Evolutionary conservation across 2,329 filamentous ascomycete species (phyloP).

Genomic region (Thielaviopsis populi): DNA sequence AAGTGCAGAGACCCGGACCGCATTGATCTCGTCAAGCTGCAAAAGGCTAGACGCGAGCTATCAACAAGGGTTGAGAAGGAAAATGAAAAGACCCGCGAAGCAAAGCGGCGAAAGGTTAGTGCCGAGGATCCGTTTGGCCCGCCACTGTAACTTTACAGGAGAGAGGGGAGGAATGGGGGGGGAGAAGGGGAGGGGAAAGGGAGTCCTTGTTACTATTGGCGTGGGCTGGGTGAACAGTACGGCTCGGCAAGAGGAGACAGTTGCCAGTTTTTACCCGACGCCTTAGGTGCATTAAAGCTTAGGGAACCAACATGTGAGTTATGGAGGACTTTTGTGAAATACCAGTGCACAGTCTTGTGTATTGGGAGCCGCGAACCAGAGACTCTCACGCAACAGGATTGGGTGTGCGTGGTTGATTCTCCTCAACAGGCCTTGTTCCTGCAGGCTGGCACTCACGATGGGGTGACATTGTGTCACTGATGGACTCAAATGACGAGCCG

Average conservation of each 20-base stretch:
- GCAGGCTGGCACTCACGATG: background rate
- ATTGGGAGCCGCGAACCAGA: background rate
- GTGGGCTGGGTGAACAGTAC: background rate
- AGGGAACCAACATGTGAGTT: background rate
- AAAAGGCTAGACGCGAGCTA: constrained; percentile 46
- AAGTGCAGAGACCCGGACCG: constrained; percentile 61
- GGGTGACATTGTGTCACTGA: background rate
- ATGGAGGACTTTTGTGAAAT: background rate
- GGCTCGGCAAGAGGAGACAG: background rate
- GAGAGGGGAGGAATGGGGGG: too few species aligned
- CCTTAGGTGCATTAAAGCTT: background rate
- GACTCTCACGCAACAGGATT: background rate
- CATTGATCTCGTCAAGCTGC: constrained; percentile 53
- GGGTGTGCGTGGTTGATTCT: background rate
- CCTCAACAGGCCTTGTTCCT: background rate
- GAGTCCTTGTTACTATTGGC: background rate
- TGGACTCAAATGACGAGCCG: background rate
- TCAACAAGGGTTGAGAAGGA: constrained; percentile 28
- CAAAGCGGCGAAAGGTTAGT: constrained; percentile 33
- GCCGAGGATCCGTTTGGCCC: constrained; percentile 36
- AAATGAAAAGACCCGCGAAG: constrained; percentile 29
- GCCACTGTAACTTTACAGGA: constrained; percentile 22
- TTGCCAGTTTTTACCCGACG: background rate
- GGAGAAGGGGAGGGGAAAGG: too few species aligned
- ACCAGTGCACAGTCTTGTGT: too few species aligned